Evolutionary conservation across 257 asterid genomes (phyloP), one percentile per base, ranked within the genome.

Genomic region (Leptodermis oblonga): DNA sequence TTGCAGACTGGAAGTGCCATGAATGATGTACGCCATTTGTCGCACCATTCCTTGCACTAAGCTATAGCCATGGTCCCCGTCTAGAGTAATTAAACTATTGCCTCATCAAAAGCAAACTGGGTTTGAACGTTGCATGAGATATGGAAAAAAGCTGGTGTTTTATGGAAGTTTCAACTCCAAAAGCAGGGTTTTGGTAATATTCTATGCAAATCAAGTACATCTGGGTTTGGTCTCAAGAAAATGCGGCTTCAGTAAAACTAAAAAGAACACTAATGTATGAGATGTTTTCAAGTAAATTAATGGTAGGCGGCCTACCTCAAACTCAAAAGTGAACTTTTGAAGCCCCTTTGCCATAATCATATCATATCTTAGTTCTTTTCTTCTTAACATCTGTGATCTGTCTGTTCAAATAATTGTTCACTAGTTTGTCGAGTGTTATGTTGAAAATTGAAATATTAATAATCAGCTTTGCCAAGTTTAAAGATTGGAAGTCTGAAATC

Each of bases 201-300:
- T 58, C 62, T 68, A 74, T 62, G 60, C 53, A n/a, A 34, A 14
- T 37, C 69, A 36, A 70, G 82, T 61, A 74, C 82, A 62, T 34
- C 46, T 30, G 72, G 79, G 69, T 79, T 22, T 71, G 77, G 83
- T 75, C 83, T 79, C 83, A 71, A 79, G 83, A 74, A 74, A 74
- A 37, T 68, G 77, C 80, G 80, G 83, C 77, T 74, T 48, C 66
- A 41, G 22, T 51, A 33, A 55, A 51, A 25, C 23, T 31, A 30
- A 54, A 22, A 31, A 31, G n/a, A 2, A 20, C 25, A 17, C 25
- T 17, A 49, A 52, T 20, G 58, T 30, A 52, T 22, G 58, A 52
- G 58, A 39, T 18, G 26, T 22, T 52, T 52, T 52, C 59, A n/a
- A 68, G 61, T 66, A 62, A 62, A 23, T 62, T 72, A 45, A 33